Base-by-base conservation (phyloP, 768 basidiomycete genomes). In the Cystofilobasidium macerans region DNA sequence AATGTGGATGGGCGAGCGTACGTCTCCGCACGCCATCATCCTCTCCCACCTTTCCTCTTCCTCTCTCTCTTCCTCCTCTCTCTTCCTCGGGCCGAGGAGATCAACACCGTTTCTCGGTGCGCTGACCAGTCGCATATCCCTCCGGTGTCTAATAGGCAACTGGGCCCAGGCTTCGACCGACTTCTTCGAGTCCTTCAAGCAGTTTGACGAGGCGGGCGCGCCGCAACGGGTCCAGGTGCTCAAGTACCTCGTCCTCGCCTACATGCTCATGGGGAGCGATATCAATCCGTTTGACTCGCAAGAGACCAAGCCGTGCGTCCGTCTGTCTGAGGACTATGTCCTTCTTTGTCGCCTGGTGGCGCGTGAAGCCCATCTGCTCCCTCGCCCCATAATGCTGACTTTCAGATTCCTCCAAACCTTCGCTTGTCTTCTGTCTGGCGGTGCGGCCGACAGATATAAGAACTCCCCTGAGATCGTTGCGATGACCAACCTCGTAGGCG, bases 1-100 rank as follows among this genome's bases (percentile, higher is more conserved):
- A 78, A 99, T 99, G 95, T 98, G 95, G 93, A 98, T 99, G 95
- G 91, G 89, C 66, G 95, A 98, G 81, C 88, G 94, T 87, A 76
- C 72, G 85, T 61, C 26, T 12, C n/a, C 32, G 6, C 57, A 22
- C 26, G 9, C 26, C 20, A 20, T 36, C 36, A 5, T 22, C 28
- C n/a, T 7, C 54, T 35, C 20, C 56, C 56, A 35, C 32, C 3
- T 12, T 35, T 30, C 22, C 57, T 38, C 26, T 36, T 38, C 20
- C 38, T 36, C 36, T 22, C 28, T 22, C n/a, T 7, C 54, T 35
- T 30, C 56, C 56, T 57, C 32, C 3, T 35, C 56, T 20, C 13
- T 45, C 20, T 45, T 11, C 43, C 12, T 6, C 9, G 12, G 45
- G 47, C 30, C 13, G 26, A 47, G 18, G 38, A 40, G n/a, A 51